These are phyloP conservation scores for Massarina eburnea DNA, from an alignment of 2,329 filamentous ascomycete species.

Conservation along the genomic window DNA sequence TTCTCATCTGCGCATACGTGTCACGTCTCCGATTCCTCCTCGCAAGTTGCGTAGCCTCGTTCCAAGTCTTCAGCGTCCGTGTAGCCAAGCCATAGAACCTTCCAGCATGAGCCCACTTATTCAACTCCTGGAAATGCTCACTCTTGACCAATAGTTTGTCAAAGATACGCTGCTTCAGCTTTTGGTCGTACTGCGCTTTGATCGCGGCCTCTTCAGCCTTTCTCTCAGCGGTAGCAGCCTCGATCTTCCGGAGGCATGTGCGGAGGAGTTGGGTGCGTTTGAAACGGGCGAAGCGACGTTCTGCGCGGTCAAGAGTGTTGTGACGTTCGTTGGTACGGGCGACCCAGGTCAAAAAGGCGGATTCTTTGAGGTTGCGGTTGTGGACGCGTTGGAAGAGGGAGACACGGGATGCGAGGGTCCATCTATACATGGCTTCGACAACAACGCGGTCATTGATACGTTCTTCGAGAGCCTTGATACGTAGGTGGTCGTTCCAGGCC, in stretches of 20 bases:
- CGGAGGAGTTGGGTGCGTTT: slow-evolving; percentile 34
- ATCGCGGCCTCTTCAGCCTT: slow-evolving; percentile 40
- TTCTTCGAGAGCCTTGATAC: slow-evolving; percentile 54
- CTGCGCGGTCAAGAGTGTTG: slow-evolving; percentile 32
- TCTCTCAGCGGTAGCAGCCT: slow-evolving; percentile 24
- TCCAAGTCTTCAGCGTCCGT: slow-evolving; percentile 55
- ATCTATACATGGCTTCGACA: slow-evolving; percentile 61
- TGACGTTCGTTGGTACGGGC: slow-evolving; percentile 28
- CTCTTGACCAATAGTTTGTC: slow-evolving; percentile 38
- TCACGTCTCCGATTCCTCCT: slow-evolving; percentile 57
- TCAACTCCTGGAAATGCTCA: slow-evolving; percentile 50
- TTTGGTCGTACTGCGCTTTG: slow-evolving; percentile 45
- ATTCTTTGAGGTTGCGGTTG: slow-evolving; percentile 31
- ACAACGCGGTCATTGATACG: slow-evolving; percentile 60
- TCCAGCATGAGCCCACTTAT: slow-evolving; percentile 57
- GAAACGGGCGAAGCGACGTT: slow-evolving; percentile 32
- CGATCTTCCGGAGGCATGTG: slow-evolving; percentile 29
- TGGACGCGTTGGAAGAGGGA: slow-evolving; percentile 44
- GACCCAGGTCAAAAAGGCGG: slow-evolving; percentile 30
- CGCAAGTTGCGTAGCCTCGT: slow-evolving; percentile 51
- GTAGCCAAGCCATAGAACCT: slow-evolving; percentile 59
- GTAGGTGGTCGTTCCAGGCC: slow-evolving; percentile 63
- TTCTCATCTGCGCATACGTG: slow-evolving; percentile 57
- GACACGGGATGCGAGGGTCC: slow-evolving; percentile 56
- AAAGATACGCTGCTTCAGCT: slow-evolving; percentile 42